phyloP scores from a whole-genome alignment of 225 moss, liverwort and hornwort species.

The Takakia lepidozioides region DNA sequence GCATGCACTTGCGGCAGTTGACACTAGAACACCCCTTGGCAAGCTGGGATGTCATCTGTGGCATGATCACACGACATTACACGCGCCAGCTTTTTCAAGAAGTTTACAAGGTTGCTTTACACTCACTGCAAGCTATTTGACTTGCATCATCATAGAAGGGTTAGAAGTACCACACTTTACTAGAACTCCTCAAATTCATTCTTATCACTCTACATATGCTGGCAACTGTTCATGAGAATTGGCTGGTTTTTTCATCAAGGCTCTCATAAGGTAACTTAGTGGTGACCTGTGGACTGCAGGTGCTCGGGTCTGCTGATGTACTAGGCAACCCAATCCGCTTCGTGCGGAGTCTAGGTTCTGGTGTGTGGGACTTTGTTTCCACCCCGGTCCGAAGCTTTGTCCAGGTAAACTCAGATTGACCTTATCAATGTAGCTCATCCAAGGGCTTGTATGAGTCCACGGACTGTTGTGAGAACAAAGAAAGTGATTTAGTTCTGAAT shows the following conservation, averaged over 20 bases:
- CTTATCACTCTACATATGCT: no score
- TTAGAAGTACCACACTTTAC: no score
- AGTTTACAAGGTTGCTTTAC: constrained; percentile 65
- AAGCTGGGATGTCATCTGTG: constrained; percentile 92
- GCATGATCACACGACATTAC: constrained; percentile 96
- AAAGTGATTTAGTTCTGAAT: no score
- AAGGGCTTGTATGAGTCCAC: neutral
- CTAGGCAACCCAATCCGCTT: constrained; percentile 92
- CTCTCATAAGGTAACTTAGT: no score
- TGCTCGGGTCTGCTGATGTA: constrained; percentile 93
- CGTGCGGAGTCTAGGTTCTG: constrained; percentile 77
- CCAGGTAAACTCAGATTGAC: constrained; percentile 26
- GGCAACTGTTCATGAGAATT: no score
- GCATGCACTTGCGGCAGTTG: constrained; percentile 74
- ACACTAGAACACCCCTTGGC: constrained; percentile 85
- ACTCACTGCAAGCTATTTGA: no score
- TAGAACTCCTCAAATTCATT: no score
- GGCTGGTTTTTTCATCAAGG: no score
- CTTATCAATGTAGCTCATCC: constrained; percentile 1
- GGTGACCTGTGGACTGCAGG: constrained; percentile 60
- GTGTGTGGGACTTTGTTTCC: constrained; percentile 95
- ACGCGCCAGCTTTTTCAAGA: constrained; percentile 89
- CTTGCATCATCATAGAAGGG: no score
- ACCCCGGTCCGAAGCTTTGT: constrained; percentile 68
- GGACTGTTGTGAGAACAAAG: neutral